Percentiles rank a stretch among this genome's conserved stretches.
Evolutionary conservation across 75 land plant species (phyloP).

Genomic region (Pinus albicaulis): DNA sequence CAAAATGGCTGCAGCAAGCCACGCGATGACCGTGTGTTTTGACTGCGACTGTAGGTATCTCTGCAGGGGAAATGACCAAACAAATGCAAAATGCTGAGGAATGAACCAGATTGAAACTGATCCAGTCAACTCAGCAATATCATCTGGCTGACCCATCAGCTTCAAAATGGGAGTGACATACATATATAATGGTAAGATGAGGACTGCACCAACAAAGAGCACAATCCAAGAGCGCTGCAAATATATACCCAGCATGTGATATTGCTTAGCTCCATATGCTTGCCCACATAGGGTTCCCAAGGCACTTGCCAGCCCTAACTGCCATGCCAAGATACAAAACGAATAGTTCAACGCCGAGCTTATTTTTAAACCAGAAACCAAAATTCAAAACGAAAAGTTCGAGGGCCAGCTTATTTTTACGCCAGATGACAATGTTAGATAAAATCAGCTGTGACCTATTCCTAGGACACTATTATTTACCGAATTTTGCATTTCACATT

Average conservation of each 20-base stretch:
- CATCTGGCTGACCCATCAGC: conserved; percentile 9
- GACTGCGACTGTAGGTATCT: conserved; percentile 10
- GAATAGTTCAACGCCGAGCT: too few species aligned
- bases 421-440: too few species aligned
- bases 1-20: conserved; percentile 1
- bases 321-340: not conserved
- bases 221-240: conserved; percentile 19
- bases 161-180: not conserved
- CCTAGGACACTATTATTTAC: too few species aligned
- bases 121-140: conserved; percentile 6
- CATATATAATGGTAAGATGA: not conserved
- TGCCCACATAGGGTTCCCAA: conserved; percentile 23
- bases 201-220: not conserved
- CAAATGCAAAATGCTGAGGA: conserved; percentile 8
- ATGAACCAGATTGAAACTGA: conserved; percentile 4
- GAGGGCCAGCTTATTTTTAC: too few species aligned
- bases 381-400: not conserved
- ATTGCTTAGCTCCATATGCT: conserved; percentile 18
- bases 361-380: too few species aligned
- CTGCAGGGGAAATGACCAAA: not conserved
- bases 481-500: too few species aligned
- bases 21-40: conserved; percentile 28
- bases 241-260: conserved; percentile 16
- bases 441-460: too few species aligned
- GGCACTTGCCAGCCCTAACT: conserved; percentile 20